Conservation (phyloP, 225 moss, liverwort and hornwort species). For the Bryum argenteum region DNA sequence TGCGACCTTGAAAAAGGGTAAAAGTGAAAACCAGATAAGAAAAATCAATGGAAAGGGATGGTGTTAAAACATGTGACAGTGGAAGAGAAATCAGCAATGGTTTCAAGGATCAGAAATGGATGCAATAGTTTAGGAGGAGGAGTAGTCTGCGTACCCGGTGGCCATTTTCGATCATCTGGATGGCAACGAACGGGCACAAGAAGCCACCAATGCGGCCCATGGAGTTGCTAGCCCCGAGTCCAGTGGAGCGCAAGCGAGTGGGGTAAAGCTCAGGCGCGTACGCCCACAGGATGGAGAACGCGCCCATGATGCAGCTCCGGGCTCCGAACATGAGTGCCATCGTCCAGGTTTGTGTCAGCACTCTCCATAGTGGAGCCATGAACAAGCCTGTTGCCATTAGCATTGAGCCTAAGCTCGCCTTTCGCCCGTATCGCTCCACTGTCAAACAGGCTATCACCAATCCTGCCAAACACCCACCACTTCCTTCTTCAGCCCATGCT, state of each 20-base stretch:
- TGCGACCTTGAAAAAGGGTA: too few relatives aligned
- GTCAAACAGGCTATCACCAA: constrained; percentile 81
- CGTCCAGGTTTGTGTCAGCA: constrained; percentile 50
- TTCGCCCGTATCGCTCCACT: constrained; percentile 87
- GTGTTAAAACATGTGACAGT: too few relatives aligned
- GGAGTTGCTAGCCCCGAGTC: constrained; percentile 78
- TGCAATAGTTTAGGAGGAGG: too few relatives aligned
- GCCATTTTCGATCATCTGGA: constrained; percentile 76
- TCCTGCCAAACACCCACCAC: constrained; percentile 27
- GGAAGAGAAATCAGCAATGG: too few relatives aligned
- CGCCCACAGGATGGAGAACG: constrained; percentile 91
- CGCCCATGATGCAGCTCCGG: constrained; percentile 94
- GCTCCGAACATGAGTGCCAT: constrained; percentile 85
- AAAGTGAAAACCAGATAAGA: too few relatives aligned
- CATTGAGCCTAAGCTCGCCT: constrained; percentile 60
- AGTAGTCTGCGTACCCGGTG: constrained; percentile 70
- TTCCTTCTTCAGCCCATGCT: too few relatives aligned
- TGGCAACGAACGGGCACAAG: constrained; percentile 88
- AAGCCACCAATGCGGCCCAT: constrained; percentile 83
- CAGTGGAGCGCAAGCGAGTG: constrained; percentile 76
- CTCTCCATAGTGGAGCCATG: constrained; percentile 64
- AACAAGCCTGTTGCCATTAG: constrained; percentile 75
- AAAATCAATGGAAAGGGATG: too few relatives aligned
- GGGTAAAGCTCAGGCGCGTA: constrained; percentile 89
- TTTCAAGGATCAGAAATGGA: too few relatives aligned